Base-by-base conservation (phyloP, 2,329 filamentous ascomycete species). In the Botrytis porri region DNA sequence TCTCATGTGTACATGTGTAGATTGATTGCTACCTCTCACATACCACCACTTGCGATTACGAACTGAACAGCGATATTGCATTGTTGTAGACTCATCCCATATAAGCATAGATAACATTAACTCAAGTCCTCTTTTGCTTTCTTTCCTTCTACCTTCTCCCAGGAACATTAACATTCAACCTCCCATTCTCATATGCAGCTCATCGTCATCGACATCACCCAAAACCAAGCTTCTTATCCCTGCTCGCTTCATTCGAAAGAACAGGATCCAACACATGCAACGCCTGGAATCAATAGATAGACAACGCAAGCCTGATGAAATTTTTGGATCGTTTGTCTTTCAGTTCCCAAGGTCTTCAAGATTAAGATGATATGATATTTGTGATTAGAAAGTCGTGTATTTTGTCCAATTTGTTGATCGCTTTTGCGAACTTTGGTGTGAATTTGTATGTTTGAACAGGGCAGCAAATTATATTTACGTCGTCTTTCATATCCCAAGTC, bases 181-280 rank as follows among this genome's bases (percentile, higher is more conserved):
- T 39, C 8, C n/a, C 22, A 16, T 8, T 61, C 25, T n/a, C 59
- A 61, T 6, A n/a, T 61, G 59, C 59, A 61, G 22, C 8, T 9
- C 37, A 39, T n/a, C 35, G 59, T 61, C 59, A 61, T 61, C 25
- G 16, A 39, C 64, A 66, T 64, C 25, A 32, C 18, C 22, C 3
- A 66, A 37, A 66, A 54, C 20, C 64, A 66, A 66, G 64, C 64
- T 66, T 66, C 43, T 39, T n/a, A 66, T 29, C 64, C 64, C 45
- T 66, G 64, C 43, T 39, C 32, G 8, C 32, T 25, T 35, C 25
- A 66, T 51, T 45, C 32, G 32, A 51, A 57, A 57, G n/a, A 29
- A 32, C 35, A 51, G 37, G 63, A n/a, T 51, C 60, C 60, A 43
- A 20, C 60, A 63, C 25, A 41, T n/a, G 3, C 25, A 10, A 18